These are phyloP conservation scores for Cercospora janseana DNA, from an alignment of 2,329 filamentous ascomycete species.

Conservation along the genomic window DNA sequence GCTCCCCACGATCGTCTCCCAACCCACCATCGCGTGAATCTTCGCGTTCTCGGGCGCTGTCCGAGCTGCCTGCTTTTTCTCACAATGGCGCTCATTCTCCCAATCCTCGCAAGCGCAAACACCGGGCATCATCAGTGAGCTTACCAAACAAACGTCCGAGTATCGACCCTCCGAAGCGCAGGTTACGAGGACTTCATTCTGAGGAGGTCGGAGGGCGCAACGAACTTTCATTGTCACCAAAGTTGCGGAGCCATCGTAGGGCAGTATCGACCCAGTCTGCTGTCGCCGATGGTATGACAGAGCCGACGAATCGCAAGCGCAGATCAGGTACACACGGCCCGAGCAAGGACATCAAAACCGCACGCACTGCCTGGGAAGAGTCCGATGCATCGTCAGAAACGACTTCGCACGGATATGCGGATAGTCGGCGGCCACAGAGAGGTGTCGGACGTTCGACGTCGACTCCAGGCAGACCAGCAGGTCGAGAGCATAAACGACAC, in stretches of 20 bases:
- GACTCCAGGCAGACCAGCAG: constrained; percentile 54
- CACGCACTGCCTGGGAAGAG: constrained; percentile 55
- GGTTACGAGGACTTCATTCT: constrained; percentile 32
- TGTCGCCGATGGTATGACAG: constrained; percentile 52
- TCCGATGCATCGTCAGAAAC: constrained; percentile 54
- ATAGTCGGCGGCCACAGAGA: constrained; percentile 58
- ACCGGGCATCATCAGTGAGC: constrained; percentile 37
- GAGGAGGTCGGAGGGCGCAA: constrained; percentile 27
- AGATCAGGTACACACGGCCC: constrained; percentile 53
- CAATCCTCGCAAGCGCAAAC: constrained; percentile 41
- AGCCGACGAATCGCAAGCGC: constrained; percentile 31
- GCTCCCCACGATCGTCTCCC: constrained; percentile 33
- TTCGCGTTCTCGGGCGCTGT: constrained; percentile 33
- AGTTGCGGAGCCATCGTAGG: constrained; percentile 58
- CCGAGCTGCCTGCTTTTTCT: constrained; percentile 29
- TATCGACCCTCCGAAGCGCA: constrained; percentile 31
- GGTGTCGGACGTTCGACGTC: constrained; percentile 51
- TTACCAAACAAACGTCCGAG: constrained; percentile 37
- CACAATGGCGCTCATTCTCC: constrained; percentile 29
- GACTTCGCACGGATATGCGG: constrained; percentile 59
- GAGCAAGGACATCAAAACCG: constrained; percentile 33
- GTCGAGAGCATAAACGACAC: constrained; percentile 70
- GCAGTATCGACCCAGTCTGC: constrained; percentile 64
- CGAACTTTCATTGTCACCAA: constrained; percentile 60
- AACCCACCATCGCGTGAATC: constrained; percentile 26